Conservation (phyloP, 2,329 filamentous ascomycete species). For the Arthroderma uncinatum region DNA sequence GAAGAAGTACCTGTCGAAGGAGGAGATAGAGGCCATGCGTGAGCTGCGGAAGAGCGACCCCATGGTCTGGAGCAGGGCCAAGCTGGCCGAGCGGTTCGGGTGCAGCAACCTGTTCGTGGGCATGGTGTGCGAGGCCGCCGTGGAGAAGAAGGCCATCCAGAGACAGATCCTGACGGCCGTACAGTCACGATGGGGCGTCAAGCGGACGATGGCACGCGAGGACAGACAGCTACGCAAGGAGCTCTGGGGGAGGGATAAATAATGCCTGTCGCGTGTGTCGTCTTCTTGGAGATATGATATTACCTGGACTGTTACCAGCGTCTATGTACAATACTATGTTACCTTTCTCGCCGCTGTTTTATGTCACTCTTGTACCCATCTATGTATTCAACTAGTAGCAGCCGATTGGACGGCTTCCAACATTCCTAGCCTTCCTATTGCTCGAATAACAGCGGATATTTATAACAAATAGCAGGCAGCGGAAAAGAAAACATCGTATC, state of each 20-base stretch:
- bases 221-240: constrained; percentile 50
- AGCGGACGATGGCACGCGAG: constrained; percentile 49
- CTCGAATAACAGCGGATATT: not conserved
- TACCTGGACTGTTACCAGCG: no score
- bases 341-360: not conserved
- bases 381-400: no score
- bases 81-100: constrained; percentile 51
- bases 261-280: no score
- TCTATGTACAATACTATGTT: not conserved
- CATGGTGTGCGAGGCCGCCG: constrained; percentile 45
- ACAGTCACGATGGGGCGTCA: constrained; percentile 50
- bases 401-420: not conserved
- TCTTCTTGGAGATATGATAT: no score
- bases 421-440: not conserved
- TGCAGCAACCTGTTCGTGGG: constrained; percentile 53
- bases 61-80: constrained; percentile 47
- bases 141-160: constrained; percentile 39
- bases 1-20: constrained; percentile 49
- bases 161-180: constrained; percentile 41
- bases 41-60: constrained; percentile 45
- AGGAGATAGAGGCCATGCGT: constrained; percentile 50
- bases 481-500: not conserved
- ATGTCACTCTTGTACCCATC: no score
- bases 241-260: constrained; percentile 50
- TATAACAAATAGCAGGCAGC: not conserved